Percentiles rank a stretch among this genome's conserved stretches.
Conservation (phyloP, 208 protist genomes). For the Crithidia brevicula region DNA sequence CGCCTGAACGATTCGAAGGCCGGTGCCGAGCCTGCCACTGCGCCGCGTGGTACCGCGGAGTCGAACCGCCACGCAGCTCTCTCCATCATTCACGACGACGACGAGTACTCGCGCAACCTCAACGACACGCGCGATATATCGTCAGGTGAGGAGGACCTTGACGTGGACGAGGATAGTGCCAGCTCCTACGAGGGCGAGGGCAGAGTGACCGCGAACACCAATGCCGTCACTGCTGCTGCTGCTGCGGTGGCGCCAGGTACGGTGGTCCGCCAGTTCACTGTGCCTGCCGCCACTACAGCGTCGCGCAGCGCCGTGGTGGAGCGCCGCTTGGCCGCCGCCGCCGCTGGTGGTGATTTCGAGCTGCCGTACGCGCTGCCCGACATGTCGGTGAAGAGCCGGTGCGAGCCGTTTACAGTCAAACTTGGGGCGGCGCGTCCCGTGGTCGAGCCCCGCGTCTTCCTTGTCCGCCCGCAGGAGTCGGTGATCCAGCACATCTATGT, state of each 20-base stretch:
- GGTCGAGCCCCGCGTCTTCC: slow-evolving; percentile 33
- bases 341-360: slow-evolving; percentile 37
- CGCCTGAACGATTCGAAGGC: slow-evolving; percentile 24
- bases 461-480: slow-evolving; percentile 31
- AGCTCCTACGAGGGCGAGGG: background rate
- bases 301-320: slow-evolving; percentile 12
- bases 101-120: slow-evolving; percentile 26
- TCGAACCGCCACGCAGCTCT: slow-evolving; percentile 1
- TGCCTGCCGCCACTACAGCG: slow-evolving; percentile 17
- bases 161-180: background rate
- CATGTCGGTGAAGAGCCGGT: slow-evolving; percentile 30
- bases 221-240: background rate
- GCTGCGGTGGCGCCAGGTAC: background rate
- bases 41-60: background rate
- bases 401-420: slow-evolving; percentile 35
- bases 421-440: slow-evolving; percentile 31
- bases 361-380: slow-evolving; percentile 70
- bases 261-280: slow-evolving; percentile 17
- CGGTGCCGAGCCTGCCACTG: background rate
- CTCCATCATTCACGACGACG: slow-evolving; percentile 31
- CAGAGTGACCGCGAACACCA: background rate
- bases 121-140: slow-evolving; percentile 17
- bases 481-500: slow-evolving; percentile 36
- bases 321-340: slow-evolving; percentile 4
- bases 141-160: background rate